Evolutionary conservation across 2,329 filamentous ascomycete species (phyloP), one percentile per base, ranked within the genome.

Genomic region (Fusarium beomiforme): DNA sequence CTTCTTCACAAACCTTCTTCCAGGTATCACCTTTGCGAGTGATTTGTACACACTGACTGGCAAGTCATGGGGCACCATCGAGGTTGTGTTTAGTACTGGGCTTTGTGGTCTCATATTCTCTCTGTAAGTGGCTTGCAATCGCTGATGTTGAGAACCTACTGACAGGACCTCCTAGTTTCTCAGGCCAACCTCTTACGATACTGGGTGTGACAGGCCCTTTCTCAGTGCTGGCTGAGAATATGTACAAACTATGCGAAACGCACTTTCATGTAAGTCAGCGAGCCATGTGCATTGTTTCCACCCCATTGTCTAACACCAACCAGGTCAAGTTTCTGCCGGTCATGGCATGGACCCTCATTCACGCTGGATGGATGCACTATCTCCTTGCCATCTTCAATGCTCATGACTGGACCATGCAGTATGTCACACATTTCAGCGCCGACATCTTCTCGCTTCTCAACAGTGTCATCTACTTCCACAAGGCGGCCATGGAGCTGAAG

Each of bases 401-500:
- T 7, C 89, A 91, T 75, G 89, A 91, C 78, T 91, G 89, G 87
- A 91, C 89, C 0, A 92, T 91, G 90, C 84, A 87, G 72, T 91
- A 91, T 78, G 90, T 92, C 51, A 92, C 90, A 4, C 88, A 86
- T 23, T 91, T 91, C 77, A 89, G 85, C 65, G 89, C 87, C 44
- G 90, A 91, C 76, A 90, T 91, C 59, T 91, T 91, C 76, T 89
- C 88, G 5, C 83, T 92, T 12, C 81, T 91, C 31, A 91, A 91
- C 78, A 90, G 88, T 71, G 86, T 91, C 63, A 91, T 91, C 71
- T 92, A 91, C 79, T 90, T 92, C 74, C 87, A 91, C 78, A 91
- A 91, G 78, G 89, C 89, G 4, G 84, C 89, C 36, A 88, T 91
- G 75, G 90, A 91, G 76, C 81, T 91, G 4, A 81, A 90, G 78